Conservation (phyloP, 2,329 filamentous ascomycete genomes). For the Didymella pomorum region DNA sequence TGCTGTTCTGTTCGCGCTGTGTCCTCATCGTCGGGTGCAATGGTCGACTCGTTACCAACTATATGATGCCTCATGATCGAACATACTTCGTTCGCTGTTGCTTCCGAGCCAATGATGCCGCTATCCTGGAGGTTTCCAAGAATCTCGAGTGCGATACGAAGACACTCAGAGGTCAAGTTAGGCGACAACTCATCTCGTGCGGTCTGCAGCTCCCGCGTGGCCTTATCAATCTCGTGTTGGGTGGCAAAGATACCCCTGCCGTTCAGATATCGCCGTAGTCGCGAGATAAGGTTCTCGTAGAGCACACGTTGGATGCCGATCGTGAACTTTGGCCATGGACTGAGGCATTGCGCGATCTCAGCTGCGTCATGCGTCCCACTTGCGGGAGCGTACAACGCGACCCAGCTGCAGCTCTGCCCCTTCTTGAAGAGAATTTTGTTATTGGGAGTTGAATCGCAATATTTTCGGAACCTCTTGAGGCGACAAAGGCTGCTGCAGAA, state of each 20-base stretch:
- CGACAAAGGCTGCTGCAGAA: slow-evolving; percentile 1
- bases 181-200: too few relatives aligned
- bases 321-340: neutral
- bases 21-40: neutral
- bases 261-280: neutral
- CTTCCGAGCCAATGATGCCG: neutral
- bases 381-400: neutral
- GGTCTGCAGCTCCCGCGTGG: neutral
- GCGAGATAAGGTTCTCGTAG: neutral
- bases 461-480: neutral
- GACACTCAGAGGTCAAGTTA: neutral
- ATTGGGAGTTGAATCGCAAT: neutral
- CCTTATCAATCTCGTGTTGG: neutral
- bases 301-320: neutral
- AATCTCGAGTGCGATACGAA: neutral
- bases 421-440: neutral
- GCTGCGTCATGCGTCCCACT: neutral
- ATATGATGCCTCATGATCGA: neutral
- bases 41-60: neutral
- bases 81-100: neutral
- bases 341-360: neutral
- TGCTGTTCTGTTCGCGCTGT: neutral
- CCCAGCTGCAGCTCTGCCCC: neutral
- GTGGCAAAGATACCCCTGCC: neutral
- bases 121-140: neutral